Evolutionary conservation across 305 asterid genomes (phyloP).

Genomic region (Plantago coronopus): DNA sequence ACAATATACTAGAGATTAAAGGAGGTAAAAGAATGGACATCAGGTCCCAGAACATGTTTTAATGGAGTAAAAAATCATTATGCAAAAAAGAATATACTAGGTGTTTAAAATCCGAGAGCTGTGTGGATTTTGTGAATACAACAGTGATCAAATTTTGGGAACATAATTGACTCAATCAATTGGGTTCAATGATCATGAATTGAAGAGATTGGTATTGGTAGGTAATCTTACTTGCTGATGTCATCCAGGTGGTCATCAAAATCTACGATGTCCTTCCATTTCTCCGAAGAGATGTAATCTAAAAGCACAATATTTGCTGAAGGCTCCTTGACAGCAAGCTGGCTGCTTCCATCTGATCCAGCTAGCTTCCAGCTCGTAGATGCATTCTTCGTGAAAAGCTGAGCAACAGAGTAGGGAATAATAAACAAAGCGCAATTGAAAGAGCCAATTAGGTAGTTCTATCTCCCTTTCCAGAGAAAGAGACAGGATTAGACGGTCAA

Average conservation of each 20-base stretch:
- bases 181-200: not conserved
- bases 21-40: not conserved
- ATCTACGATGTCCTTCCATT: constrained; percentile 69
- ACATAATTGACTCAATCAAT: not conserved
- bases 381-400: constrained; percentile 81
- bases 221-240: constrained; percentile 76
- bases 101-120: not conserved
- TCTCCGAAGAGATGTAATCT: constrained; percentile 76
- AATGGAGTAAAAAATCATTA: not conserved
- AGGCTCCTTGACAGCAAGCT: constrained; percentile 67
- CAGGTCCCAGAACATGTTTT: constrained; percentile 1
- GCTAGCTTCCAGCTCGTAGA: constrained; percentile 71
- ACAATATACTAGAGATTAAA: too few species aligned
- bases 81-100: not conserved
- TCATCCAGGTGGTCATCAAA: constrained; percentile 95
- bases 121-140: not conserved
- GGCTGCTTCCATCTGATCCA: constrained; percentile 58
- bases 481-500: too few species aligned
- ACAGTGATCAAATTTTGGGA: not conserved
- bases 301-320: constrained; percentile 68
- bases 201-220: constrained; percentile 6
- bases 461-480: not conserved
- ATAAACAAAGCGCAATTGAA: not conserved
- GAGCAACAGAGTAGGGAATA: constrained; percentile 22
- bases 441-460: not conserved